phyloP scores from a whole-genome alignment of 495 filamentous ascomycete species.

The Hypoxylon perforatum region DNA sequence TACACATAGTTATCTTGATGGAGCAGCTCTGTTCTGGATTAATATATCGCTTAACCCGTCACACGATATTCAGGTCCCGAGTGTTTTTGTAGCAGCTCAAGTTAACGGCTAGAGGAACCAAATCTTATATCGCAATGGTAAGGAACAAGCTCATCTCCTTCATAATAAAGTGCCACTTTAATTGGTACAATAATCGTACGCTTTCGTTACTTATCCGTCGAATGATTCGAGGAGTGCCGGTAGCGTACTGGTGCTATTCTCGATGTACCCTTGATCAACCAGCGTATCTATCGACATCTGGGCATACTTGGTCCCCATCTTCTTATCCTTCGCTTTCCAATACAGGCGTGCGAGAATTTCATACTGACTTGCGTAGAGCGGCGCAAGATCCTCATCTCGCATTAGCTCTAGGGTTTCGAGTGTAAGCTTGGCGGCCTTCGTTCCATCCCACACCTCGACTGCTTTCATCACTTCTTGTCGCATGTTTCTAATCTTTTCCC shows the following conservation, averaged over 20 bases:
- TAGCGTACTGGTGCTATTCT: constrained; percentile 20
- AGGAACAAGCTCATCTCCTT: too few species aligned
- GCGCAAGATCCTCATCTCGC: constrained; percentile 47
- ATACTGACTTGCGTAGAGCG: constrained; percentile 50
- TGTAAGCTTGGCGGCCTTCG: constrained; percentile 49
- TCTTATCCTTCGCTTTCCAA: constrained; percentile 48
- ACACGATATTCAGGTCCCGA: too few species aligned
- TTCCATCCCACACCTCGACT: constrained; percentile 47
- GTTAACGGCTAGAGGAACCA: constrained; percentile 78
- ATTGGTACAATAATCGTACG: too few species aligned
- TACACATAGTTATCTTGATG: too few species aligned
- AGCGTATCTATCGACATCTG: constrained; percentile 52
- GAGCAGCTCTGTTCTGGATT: too few species aligned
- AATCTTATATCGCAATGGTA: constrained; percentile 83
- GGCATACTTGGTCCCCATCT: constrained; percentile 51
- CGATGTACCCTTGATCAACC: constrained; percentile 42
- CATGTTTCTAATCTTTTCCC: constrained; percentile 45
- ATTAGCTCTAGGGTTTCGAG: constrained; percentile 47
- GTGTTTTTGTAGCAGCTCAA: constrained; percentile 85
- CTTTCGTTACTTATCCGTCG: too few species aligned
- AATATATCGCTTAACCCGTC: too few species aligned
- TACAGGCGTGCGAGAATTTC: constrained; percentile 55
- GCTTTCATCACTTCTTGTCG: constrained; percentile 48
- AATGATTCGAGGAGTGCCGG: too few species aligned
- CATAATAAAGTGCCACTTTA: too few species aligned